Evolutionary conservation across 2,329 filamentous ascomycete species (phyloP).

Genomic region (Sphaceloma murrayae): DNA sequence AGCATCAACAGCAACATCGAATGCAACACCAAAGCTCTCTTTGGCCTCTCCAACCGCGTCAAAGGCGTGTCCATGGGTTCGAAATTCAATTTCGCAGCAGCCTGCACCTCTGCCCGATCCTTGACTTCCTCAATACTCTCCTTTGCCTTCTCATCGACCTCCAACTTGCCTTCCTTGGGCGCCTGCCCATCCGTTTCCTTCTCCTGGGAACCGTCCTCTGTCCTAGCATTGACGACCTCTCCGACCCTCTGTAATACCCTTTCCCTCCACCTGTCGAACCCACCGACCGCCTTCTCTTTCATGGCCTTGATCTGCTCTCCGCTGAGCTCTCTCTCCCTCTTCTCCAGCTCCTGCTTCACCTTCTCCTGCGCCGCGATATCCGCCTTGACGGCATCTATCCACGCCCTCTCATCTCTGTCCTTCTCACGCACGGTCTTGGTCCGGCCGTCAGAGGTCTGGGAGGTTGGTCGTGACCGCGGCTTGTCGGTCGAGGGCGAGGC

Average conservation of each 20-base stretch:
- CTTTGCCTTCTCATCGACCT: constrained; percentile 21
- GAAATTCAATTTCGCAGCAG: constrained; percentile 27
- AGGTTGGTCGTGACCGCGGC: constrained; percentile 15
- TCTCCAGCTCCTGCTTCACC: constrained; percentile 27
- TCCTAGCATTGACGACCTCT: constrained; percentile 47
- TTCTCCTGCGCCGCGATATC: constrained; percentile 28
- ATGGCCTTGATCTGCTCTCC: constrained; percentile 50
- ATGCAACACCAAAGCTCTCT: constrained; percentile 30
- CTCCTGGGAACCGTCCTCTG: constrained; percentile 26
- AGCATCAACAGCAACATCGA: constrained; percentile 32
- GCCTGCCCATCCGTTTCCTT: constrained; percentile 18
- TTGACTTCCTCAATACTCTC: constrained; percentile 20
- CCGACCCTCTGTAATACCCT: constrained; percentile 59
- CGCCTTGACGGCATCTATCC: constrained; percentile 19
- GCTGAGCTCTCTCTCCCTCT: constrained; percentile 42
- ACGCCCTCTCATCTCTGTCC: constrained; percentile 20
- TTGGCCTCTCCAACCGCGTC: constrained; percentile 27
- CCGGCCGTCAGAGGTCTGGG: constrained; percentile 15
- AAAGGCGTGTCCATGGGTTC: constrained; percentile 32
- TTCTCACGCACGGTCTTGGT: constrained; percentile 23
- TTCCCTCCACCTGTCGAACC: constrained; percentile 74
- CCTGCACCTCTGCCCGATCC: constrained; percentile 21
- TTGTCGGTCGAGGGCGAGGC: constrained; percentile 9
- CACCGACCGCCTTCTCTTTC: constrained; percentile 57
- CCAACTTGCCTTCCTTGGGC: constrained; percentile 16